Evolutionary conservation across 208 protist species (phyloP).

Genomic region (Acanthamoeba pearcei): DNA sequence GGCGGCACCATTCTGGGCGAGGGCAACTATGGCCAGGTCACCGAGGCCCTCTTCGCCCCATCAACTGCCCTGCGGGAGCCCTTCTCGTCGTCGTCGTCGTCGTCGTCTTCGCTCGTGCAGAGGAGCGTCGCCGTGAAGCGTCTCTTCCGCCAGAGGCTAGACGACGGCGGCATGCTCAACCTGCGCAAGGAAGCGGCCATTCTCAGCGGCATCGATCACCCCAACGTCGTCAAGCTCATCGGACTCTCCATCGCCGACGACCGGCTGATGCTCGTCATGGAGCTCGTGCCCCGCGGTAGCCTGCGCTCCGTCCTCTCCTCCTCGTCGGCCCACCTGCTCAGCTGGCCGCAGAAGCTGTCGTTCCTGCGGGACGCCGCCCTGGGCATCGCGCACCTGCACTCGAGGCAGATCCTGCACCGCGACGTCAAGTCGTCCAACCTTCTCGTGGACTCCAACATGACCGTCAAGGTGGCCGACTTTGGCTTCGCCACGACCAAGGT

Average conservation of each 20-base stretch:
- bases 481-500: too few species aligned
- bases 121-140: neutral
- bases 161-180: constrained; percentile 1
- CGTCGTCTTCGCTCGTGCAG: neutral
- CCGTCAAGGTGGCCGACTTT: too few species aligned
- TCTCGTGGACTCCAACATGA: too few species aligned
- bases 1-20: neutral
- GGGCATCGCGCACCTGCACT: too few species aligned
- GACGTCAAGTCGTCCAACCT: too few species aligned
- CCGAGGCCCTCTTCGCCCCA: neutral
- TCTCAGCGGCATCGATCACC: constrained; percentile 40
- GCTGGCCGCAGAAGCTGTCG: too few species aligned
- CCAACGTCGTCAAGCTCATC: constrained; percentile 49
- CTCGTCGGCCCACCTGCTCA: neutral
- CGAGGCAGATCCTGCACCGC: too few species aligned
- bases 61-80: too few species aligned
- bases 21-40: constrained; percentile 12
- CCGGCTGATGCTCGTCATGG: constrained; percentile 28
- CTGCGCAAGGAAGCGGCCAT: constrained; percentile 9
- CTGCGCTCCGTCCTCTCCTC: neutral
- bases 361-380: too few species aligned
- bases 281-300: constrained; percentile 12
- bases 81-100: neutral
- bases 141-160: neutral
- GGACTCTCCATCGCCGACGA: constrained; percentile 5